These are phyloP conservation scores for Hyphopichia homilentoma DNA, from an alignment of 805 yeast species.

Conservation along the genomic window DNA sequence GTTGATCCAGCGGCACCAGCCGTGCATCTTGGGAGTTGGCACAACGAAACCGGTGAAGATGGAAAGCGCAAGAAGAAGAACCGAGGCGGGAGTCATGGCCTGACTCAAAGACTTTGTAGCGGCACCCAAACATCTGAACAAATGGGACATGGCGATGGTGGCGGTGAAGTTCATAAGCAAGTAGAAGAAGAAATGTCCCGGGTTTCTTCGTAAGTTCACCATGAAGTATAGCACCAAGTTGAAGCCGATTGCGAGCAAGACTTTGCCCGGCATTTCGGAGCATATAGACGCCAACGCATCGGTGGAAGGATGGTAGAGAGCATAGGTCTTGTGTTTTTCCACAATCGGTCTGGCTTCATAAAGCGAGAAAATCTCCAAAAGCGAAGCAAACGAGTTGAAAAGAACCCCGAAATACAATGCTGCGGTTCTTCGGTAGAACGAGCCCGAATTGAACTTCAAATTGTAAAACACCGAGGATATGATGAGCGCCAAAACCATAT, in stretches of 20 bases:
- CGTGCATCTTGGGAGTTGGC: conserved; percentile 53
- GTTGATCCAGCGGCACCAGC: conserved; percentile 67
- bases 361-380: conserved; percentile 51
- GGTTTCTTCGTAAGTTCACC: conserved; percentile 48
- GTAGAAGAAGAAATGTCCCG: conserved; percentile 55
- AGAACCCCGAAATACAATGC: conserved; percentile 64
- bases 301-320: conserved; percentile 58
- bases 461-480: conserved; percentile 59
- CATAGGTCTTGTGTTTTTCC: conserved; percentile 55
- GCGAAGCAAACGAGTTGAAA: conserved; percentile 59
- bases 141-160: conserved; percentile 52
- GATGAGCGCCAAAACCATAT: conserved; percentile 51
- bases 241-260: conserved; percentile 41
- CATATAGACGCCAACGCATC: conserved; percentile 61
- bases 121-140: conserved; percentile 54
- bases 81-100: conserved; percentile 58
- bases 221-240: conserved; percentile 51
- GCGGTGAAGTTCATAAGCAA: conserved; percentile 39
- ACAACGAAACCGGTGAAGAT: conserved; percentile 57
- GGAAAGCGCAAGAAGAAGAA: conserved; percentile 44
- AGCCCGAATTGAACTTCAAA: conserved; percentile 36
- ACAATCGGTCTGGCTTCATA: conserved; percentile 56
- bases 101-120: conserved; percentile 43
- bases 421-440: conserved; percentile 57
- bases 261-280: conserved; percentile 55